These are phyloP conservation scores for Aspergillus niger DNA, from an alignment of 2,329 filamentous ascomycete genomes.

Conservation along the genomic window DNA sequence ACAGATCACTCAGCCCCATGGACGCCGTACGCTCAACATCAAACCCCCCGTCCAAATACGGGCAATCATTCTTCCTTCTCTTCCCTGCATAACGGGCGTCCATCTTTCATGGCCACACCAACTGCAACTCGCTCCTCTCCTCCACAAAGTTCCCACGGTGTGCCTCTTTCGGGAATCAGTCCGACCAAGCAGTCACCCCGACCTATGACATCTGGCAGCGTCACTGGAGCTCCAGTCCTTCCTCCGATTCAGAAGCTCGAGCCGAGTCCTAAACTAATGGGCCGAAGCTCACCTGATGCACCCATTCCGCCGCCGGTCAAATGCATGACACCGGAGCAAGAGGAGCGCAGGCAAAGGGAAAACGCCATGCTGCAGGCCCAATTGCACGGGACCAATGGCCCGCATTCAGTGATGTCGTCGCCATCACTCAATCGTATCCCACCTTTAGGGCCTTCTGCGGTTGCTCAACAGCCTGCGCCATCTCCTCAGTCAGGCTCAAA, in stretches of 20 bases:
- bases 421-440: slow-evolving; percentile 37
- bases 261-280: slow-evolving; percentile 49
- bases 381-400: slow-evolving; percentile 25
- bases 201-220: slow-evolving; percentile 37
- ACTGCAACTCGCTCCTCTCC: slow-evolving; percentile 38
- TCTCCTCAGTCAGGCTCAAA: slow-evolving; percentile 20
- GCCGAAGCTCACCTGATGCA: slow-evolving; percentile 44
- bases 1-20: slow-evolving; percentile 34
- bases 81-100: slow-evolving; percentile 32
- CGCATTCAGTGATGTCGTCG: slow-evolving; percentile 32
- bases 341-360: slow-evolving; percentile 43
- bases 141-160: slow-evolving; percentile 39
- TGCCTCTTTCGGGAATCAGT: slow-evolving; percentile 47
- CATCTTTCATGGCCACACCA: slow-evolving; percentile 39
- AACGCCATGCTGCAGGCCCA: slow-evolving; percentile 33
- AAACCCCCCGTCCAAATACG: slow-evolving; percentile 33
- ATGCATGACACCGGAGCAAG: slow-evolving; percentile 47
- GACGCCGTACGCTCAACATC: slow-evolving; percentile 37
- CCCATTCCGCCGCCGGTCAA: slow-evolving; percentile 46
- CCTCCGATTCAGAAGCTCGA: slow-evolving; percentile 45
- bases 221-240: slow-evolving; percentile 39
- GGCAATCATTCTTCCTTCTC: slow-evolving; percentile 30
- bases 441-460: slow-evolving; percentile 32
- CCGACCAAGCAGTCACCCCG: slow-evolving; percentile 50
- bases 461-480: slow-evolving; percentile 27